Evolutionary conservation across 805 yeast species (phyloP).

Genomic region (Kodamaea restingae): DNA sequence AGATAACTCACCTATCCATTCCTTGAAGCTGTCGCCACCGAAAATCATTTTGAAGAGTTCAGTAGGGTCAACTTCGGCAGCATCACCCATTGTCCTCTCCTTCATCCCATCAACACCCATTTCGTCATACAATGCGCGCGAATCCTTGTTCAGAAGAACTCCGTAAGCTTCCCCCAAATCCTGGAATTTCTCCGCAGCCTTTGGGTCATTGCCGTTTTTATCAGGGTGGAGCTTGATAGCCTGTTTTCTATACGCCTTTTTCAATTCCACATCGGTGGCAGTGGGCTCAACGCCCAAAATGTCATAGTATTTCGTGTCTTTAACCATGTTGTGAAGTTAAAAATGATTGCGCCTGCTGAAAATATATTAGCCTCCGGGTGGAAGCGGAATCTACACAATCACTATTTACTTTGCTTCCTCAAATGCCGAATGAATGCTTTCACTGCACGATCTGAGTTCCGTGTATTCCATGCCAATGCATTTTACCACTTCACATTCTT

Average conservation of each 20-base stretch:
- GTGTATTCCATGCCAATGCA: too few species aligned
- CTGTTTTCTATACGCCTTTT: conserved; percentile 87
- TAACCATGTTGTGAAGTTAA: conserved; percentile 56
- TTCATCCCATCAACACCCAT: conserved; percentile 62
- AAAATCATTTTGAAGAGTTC: conserved; percentile 82
- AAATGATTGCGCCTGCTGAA: neutral
- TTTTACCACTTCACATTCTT: too few species aligned
- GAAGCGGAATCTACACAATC: too few species aligned
- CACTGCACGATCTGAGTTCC: too few species aligned
- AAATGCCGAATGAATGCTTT: too few species aligned
- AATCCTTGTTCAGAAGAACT: conserved; percentile 67
- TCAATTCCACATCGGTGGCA: conserved; percentile 79
- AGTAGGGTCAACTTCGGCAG: conserved; percentile 68
- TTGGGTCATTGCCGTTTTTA: conserved; percentile 91
- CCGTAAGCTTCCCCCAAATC: conserved; percentile 65
- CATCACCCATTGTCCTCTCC: conserved; percentile 60
- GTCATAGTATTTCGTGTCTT: conserved; percentile 86
- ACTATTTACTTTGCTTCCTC: too few species aligned
- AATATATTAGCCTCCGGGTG: neutral
- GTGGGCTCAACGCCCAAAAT: conserved; percentile 60
- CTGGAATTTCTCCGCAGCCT: conserved; percentile 85
- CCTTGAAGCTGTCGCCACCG: conserved; percentile 76
- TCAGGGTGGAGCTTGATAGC: conserved; percentile 94
- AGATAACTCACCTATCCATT: conserved; percentile 85
- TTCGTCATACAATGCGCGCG: conserved; percentile 74